Evolutionary conservation across 148 eudicot species (phyloP).

Genomic region (Amaranthus hypochondriacus): DNA sequence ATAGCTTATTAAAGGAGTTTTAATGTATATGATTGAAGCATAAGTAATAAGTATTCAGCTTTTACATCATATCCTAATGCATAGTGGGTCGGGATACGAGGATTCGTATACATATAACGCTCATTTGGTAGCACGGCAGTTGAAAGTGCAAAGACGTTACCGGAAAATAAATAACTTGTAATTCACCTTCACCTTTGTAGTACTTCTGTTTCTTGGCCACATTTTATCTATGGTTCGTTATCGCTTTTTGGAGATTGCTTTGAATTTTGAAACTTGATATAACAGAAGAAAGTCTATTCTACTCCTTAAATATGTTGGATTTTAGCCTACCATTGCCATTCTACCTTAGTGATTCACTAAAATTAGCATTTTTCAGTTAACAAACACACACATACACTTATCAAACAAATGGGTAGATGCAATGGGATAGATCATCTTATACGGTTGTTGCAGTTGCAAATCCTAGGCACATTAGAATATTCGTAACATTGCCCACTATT

Average conservation of each 20-base stretch:
- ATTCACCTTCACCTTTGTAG: not conserved
- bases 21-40: slow-evolving; percentile 1
- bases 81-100: not conserved
- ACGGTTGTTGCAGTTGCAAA: not conserved
- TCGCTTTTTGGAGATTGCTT: not conserved
- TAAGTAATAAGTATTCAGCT: not conserved
- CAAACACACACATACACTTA: not conserved
- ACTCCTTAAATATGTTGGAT: not conserved
- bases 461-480: not conserved
- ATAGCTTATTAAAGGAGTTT: not conserved
- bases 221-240: not conserved
- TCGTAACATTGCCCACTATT: not conserved
- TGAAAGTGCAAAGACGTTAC: not conserved
- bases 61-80: not conserved
- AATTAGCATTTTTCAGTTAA: not conserved
- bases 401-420: not conserved
- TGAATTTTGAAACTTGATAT: not conserved
- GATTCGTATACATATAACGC: not conserved
- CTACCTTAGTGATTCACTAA: not conserved
- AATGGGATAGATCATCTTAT: too few species aligned
- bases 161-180: too few species aligned
- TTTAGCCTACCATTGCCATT: not conserved
- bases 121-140: not conserved
- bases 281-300: not conserved
- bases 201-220: not conserved